Percentiles rank a stretch among this genome's conserved stretches.
These are phyloP conservation scores for Aspergillus aculeatus DNA, from an alignment of 2,329 filamentous ascomycete genomes.

Conservation along the genomic window DNA sequence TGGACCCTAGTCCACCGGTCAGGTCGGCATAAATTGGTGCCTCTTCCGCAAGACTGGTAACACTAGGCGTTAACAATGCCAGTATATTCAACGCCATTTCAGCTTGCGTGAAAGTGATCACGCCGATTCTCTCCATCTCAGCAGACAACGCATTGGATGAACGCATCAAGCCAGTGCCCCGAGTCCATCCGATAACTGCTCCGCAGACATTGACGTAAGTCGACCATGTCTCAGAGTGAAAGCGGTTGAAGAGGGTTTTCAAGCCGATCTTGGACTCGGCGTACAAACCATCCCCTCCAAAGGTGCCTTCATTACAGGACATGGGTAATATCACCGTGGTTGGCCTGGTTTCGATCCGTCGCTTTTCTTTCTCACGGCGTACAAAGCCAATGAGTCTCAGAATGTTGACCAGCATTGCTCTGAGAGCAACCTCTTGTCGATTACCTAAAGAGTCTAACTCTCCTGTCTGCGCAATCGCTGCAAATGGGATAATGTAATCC, in stretches of 20 bases:
- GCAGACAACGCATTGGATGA: conserved; percentile 43
- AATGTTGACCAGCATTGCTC: conserved; percentile 38
- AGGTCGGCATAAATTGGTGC: conserved; percentile 42
- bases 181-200: conserved; percentile 48
- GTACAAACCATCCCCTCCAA: conserved; percentile 47
- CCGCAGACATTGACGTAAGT: conserved; percentile 42
- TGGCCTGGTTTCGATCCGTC: conserved; percentile 30
- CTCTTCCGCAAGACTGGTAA: conserved; percentile 32
- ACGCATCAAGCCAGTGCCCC: conserved; percentile 46
- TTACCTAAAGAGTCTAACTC: conserved; percentile 35
- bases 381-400: conserved; percentile 41
- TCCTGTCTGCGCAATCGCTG: conserved; percentile 41
- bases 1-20: conserved; percentile 35
- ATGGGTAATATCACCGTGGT: conserved; percentile 44
- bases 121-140: conserved; percentile 37
- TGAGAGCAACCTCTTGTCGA: conserved; percentile 18
- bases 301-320: conserved; percentile 47
- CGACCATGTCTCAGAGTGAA: conserved; percentile 21
- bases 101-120: conserved; percentile 41
- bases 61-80: conserved; percentile 31
- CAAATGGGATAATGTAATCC: conserved; percentile 46
- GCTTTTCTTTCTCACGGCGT: conserved; percentile 15
- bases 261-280: conserved; percentile 46
- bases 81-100: conserved; percentile 47
- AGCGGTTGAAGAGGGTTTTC: conserved; percentile 22